Percentiles rank a stretch among this genome's conserved stretches.
Evolutionary conservation across 805 yeast genomes (phyloP).

Genomic region (Pichia californica): DNA sequence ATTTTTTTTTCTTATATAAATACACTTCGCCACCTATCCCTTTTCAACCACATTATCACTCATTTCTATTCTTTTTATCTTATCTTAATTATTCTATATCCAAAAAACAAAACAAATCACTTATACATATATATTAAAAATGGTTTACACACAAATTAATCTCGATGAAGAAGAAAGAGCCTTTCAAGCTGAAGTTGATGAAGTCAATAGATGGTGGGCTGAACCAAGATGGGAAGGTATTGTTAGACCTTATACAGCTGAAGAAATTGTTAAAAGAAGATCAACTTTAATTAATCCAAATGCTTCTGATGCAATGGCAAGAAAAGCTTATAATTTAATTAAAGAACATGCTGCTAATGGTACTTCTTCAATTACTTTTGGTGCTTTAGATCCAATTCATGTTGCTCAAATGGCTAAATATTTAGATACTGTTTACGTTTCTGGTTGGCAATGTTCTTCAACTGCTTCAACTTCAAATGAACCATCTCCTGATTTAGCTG

Average conservation of each 20-base stretch:
- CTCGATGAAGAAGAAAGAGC: conserved; percentile 54
- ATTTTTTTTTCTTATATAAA: neutral
- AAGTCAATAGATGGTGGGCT: conserved; percentile 85
- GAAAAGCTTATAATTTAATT: conserved; percentile 68
- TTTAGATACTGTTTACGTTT: conserved; percentile 85
- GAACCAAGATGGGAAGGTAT: conserved; percentile 87
- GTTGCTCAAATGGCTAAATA: conserved; percentile 96
- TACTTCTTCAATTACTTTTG: conserved; percentile 83
- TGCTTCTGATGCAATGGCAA: conserved; percentile 75
- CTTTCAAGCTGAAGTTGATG: conserved; percentile 63
- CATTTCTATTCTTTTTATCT: neutral
- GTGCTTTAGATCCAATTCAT: conserved; percentile 94
- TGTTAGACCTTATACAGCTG: conserved; percentile 81
- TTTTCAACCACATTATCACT: neutral
- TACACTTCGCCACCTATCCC: neutral
- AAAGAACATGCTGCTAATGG: conserved; percentile 65
- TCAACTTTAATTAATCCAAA: conserved; percentile 68
- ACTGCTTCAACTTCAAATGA: conserved; percentile 97
- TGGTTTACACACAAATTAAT: conserved; percentile 53
- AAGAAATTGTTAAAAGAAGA: conserved; percentile 85
- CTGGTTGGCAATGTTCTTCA: conserved; percentile 99
- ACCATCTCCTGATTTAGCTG: conserved; percentile 98
- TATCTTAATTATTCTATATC: neutral
- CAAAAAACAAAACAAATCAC: neutral
- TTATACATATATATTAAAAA: conserved; percentile 6